Evolutionary conservation across 192 early-diverging fungal species (phyloP).

Genomic region (Backusella liffmaniae): DNA sequence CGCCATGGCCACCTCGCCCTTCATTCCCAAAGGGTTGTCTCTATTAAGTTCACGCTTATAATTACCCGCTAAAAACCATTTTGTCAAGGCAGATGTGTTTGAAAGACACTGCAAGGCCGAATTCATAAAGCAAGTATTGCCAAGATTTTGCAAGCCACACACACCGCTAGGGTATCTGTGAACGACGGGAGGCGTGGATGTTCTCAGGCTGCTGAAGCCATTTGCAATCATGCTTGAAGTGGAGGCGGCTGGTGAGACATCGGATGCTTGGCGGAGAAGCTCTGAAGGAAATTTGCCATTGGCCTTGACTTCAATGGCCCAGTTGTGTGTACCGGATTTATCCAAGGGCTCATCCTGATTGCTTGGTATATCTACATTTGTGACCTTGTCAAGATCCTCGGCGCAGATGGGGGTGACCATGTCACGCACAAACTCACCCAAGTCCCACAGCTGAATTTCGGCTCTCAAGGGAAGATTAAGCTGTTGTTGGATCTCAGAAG

Average conservation of each 20-base stretch:
- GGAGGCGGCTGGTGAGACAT: conserved; percentile 18
- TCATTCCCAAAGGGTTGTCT: conserved; percentile 75
- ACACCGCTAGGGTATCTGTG: conserved; percentile 37
- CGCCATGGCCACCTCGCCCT: conserved; percentile 65
- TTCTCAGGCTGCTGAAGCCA: conserved; percentile 12
- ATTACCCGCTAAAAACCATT: conserved; percentile 55
- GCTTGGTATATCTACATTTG: not conserved
- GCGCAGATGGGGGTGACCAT: too few species aligned
- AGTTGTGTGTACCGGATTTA: not conserved
- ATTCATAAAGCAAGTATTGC: conserved; percentile 94
- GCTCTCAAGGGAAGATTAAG: not conserved
- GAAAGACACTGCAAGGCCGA: conserved; percentile 88
- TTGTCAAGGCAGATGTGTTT: conserved; percentile 64
- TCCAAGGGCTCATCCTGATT: not conserved
- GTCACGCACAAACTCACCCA: not conserved
- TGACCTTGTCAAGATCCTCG: too few species aligned
- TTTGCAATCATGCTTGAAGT: conserved; percentile 17
- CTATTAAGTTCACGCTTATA: conserved; percentile 65
- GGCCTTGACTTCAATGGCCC: not conserved
- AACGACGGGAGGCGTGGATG: not conserved
- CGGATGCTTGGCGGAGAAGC: not conserved
- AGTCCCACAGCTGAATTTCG: conserved; percentile 5
- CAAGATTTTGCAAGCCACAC: conserved; percentile 78
- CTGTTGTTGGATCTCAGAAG: not conserved
- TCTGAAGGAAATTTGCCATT: not conserved